A percentile compares a stretch with the other conserved stretches of the same genome.
Conservation (phyloP, 345 rosid species). For the Dipteronia dyeriana region DNA sequence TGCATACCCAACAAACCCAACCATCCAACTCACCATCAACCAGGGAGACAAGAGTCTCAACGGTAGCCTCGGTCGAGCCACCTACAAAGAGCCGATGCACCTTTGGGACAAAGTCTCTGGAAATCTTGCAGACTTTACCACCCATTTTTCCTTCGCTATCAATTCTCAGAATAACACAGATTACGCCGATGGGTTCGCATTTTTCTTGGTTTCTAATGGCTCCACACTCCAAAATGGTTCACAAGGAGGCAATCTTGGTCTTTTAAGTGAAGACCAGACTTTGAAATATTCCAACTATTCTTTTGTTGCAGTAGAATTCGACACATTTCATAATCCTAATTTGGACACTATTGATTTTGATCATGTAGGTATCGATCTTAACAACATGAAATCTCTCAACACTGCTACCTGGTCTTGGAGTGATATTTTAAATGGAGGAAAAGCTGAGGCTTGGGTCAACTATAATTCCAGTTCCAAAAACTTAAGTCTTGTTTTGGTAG, state of each 20-base stretch:
- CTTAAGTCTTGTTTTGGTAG: constrained; percentile 5
- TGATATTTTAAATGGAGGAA: neutral
- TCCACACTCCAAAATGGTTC: neutral
- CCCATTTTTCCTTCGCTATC: constrained; percentile 25
- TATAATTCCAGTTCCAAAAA: constrained; percentile 14
- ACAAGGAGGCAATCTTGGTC: constrained; percentile 17
- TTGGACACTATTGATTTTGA: neutral
- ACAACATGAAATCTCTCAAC: constrained; percentile 5
- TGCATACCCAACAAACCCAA: neutral
- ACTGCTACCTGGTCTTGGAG: neutral
- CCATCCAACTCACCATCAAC: constrained; percentile 24
- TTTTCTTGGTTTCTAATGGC: constrained; percentile 19
- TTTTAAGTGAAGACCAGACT: neutral
- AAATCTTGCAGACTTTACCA: constrained; percentile 27
- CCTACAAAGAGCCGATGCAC: constrained; percentile 12
- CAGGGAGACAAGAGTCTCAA: neutral
- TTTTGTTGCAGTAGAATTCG: constrained; percentile 26
- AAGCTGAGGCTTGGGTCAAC: constrained; percentile 6
- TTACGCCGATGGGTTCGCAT: constrained; percentile 20
- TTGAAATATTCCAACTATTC: neutral
- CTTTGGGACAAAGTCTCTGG: constrained; percentile 27
- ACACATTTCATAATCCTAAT: neutral
- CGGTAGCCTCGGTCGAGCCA: constrained; percentile 18
- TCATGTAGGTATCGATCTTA: constrained; percentile 19
- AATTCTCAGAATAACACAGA: neutral